Evolutionary conservation across 441 rosid genomes (phyloP).

Genomic region (Euphorbia celastroides): DNA sequence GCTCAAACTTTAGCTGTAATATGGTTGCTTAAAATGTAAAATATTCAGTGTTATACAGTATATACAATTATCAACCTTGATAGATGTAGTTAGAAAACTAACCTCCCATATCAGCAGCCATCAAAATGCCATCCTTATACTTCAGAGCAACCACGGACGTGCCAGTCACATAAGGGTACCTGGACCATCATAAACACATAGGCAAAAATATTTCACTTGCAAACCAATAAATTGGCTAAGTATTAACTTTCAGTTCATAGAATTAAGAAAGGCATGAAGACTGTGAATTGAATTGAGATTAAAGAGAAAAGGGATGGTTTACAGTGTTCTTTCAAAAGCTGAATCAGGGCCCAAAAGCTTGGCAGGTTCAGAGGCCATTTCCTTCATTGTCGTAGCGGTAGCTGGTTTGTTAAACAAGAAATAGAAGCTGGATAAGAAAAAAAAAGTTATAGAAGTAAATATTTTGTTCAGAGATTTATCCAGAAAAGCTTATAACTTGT

Average conservation of each 20-base stretch:
- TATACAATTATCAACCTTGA: too few relatives aligned
- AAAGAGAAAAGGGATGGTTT: constrained; percentile 14
- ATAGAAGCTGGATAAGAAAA: too few relatives aligned
- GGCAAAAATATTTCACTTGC: constrained; percentile 4
- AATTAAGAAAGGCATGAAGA: background rate
- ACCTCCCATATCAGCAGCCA: constrained; percentile 99
- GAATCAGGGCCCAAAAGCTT: constrained; percentile 34
- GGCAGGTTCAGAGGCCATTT: background rate
- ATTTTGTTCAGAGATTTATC: too few relatives aligned
- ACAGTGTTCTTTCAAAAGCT: constrained; percentile 59
- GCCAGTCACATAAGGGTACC: constrained; percentile 89
- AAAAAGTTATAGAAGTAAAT: too few relatives aligned
- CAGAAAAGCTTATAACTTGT: too few relatives aligned
- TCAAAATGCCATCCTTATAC: constrained; percentile 87
- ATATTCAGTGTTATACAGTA: too few relatives aligned
- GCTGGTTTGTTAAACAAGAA: too few relatives aligned
- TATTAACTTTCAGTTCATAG: too few relatives aligned
- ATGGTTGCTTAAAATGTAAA: background rate
- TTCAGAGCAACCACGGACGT: constrained; percentile 86
- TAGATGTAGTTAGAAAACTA: too few relatives aligned
- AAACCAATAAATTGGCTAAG: background rate
- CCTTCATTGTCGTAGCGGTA: too few relatives aligned
- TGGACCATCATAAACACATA: constrained; percentile 16
- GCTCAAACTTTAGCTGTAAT: background rate
- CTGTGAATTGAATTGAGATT: background rate